These are phyloP conservation scores for Caulochytrium protostelioides DNA, from an alignment of 371 early-diverging fungal genomes.

Conservation along the genomic window DNA sequence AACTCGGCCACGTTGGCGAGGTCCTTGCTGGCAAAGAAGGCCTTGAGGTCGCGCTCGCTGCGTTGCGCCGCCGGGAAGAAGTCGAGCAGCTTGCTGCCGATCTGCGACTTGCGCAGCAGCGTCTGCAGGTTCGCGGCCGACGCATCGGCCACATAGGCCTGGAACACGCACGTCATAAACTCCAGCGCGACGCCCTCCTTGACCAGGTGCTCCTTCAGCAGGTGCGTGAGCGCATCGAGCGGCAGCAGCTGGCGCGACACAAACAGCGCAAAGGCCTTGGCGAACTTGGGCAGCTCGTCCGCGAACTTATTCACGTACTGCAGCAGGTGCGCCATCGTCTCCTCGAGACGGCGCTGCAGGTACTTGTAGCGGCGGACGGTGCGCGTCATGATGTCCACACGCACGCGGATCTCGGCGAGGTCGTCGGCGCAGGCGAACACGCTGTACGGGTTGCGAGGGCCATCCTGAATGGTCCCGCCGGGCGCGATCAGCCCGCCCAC, in stretches of 20 bases:
- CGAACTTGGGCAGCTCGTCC: conserved; percentile 54
- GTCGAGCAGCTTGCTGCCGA: conserved; percentile 51
- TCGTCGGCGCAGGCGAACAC: conserved; percentile 54
- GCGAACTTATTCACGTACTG: conserved; percentile 65
- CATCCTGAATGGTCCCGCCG: conserved; percentile 61
- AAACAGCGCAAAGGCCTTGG: conserved; percentile 50
- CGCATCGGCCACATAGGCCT: conserved; percentile 54
- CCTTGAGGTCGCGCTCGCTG: conserved; percentile 60
- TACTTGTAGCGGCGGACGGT: conserved; percentile 80
- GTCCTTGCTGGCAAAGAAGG: conserved; percentile 77
- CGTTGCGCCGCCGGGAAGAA: conserved; percentile 83
- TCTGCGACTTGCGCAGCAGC: conserved; percentile 38
- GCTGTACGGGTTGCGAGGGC: conserved; percentile 59
- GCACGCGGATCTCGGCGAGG: conserved; percentile 40
- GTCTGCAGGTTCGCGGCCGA: conserved; percentile 48
- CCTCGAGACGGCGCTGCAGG: conserved; percentile 63
- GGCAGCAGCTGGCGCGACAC: conserved; percentile 41
- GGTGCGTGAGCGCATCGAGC: conserved; percentile 40
- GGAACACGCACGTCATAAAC: conserved; percentile 60
- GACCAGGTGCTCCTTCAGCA: conserved; percentile 76
- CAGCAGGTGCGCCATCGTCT: conserved; percentile 56
- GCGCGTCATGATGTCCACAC: conserved; percentile 50
- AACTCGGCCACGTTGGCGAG: conserved; percentile 63
- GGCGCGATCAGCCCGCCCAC: conserved; percentile 77
- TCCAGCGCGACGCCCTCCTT: conserved; percentile 60